A percentile compares a stretch with the other conserved stretches of the same genome.
These are phyloP conservation scores for Candida peoriensis DNA, from an alignment of 805 yeast genomes.

Conservation along the genomic window DNA sequence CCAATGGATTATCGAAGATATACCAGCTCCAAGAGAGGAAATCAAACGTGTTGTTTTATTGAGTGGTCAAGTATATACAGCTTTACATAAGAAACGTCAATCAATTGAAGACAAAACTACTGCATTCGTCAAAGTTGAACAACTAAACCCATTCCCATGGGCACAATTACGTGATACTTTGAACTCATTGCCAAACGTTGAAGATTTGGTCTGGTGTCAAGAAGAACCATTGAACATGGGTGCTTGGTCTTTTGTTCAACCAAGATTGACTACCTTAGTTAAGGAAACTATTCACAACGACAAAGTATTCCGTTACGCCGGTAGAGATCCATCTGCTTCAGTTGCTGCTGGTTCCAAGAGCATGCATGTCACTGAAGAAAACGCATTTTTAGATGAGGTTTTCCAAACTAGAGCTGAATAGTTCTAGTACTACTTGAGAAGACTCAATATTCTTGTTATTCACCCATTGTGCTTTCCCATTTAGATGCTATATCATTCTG, in stretches of 20 bases:
- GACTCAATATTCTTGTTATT: too few species aligned
- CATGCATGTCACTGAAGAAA: slow-evolving; percentile 85
- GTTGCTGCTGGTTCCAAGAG: slow-evolving; percentile 97
- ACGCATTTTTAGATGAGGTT: slow-evolving; percentile 75
- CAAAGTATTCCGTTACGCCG: slow-evolving; percentile 72
- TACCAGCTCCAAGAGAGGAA: slow-evolving; percentile 68
- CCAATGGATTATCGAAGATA: slow-evolving; percentile 95
- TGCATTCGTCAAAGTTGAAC: slow-evolving; percentile 87
- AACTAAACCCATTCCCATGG: slow-evolving; percentile 98
- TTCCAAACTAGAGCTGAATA: slow-evolving; percentile 32
- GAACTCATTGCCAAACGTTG: slow-evolving; percentile 70
- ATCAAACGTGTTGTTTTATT: slow-evolving; percentile 82
- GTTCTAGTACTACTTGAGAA: too few species aligned
- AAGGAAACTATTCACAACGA: slow-evolving; percentile 68
- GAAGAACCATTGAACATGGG: slow-evolving; percentile 99
- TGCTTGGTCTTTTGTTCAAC: slow-evolving; percentile 71
- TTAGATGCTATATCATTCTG: too few species aligned
- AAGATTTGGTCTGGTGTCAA: slow-evolving; percentile 95
- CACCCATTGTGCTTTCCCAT: too few species aligned
- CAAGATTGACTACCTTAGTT: slow-evolving; percentile 76
- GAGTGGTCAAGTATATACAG: slow-evolving; percentile 93
- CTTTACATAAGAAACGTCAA: slow-evolving; percentile 85
- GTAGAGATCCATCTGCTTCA: slow-evolving; percentile 97
- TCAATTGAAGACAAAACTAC: slow-evolving; percentile 71
- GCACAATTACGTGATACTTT: slow-evolving; percentile 85